Base-by-base conservation (phyloP, 371 early-diverging fungal species). In the Syncephalis plumigaleata region DNA sequence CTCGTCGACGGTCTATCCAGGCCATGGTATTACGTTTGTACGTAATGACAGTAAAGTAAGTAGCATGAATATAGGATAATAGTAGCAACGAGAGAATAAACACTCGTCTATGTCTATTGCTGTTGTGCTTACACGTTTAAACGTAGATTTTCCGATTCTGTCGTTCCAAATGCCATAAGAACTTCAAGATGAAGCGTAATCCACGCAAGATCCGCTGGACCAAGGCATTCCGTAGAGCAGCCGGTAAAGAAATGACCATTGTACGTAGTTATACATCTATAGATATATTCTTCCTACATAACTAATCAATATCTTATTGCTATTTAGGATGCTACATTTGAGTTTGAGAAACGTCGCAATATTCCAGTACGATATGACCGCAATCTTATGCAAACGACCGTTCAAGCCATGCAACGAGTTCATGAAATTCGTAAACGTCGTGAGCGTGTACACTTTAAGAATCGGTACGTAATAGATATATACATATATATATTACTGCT, bases 151-250 rank as follows among this genome's bases (percentile, higher is more conserved):
- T 98, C 69, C 81, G 90, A 46, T 96, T 98, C 71, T 99, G 98
- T 64, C 79, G 97, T 61, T 93, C 97, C 45, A 98, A 99, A 77
- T 99, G 99, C 73, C 88, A 88, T 72, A 91, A 89, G 66, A 91
- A 93, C 73, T 99, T 98, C 71, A 98, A 98, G 66, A 88, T 90
- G 84, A 96, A 98, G 83, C 84, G 97, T 55, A 98, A 98, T 73
- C 99, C 99, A 47, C 77, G 99, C 61, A 98, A 97, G 79, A 88
- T 95, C 51, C 75, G 81, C 57, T 99, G 99, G 99, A 99, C 99
- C 44, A 98, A 97, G 79, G 94, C 98, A 18, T 97, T 91, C 83
- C 77, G 99, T 58, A 86, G 84, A 66, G 80, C 95, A 18, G 79
- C 84, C 17, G 94, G 97, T 60, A 98, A 98, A 72, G 98, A 98